Evolutionary conservation across 345 rosid genomes (phyloP).

Genomic region (Draba incana): DNA sequence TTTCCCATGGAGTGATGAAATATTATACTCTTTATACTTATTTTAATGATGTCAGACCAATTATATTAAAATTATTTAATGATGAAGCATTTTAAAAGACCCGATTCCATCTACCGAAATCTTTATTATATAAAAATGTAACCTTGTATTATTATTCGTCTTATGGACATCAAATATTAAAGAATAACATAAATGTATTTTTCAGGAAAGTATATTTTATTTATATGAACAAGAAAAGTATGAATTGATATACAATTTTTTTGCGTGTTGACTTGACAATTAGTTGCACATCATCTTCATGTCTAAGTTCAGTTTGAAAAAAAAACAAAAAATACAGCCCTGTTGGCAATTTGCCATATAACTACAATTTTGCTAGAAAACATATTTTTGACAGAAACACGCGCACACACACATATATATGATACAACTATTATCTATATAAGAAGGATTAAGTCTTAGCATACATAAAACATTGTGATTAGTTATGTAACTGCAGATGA

Average conservation of each 20-base stretch:
- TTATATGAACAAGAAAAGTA: constrained; percentile 1
- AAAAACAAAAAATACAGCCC: constrained; percentile 2
- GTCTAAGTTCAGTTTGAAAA: constrained; percentile 13
- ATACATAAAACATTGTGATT: too few species aligned
- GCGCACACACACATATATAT: too few species aligned
- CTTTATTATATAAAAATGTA: background rate
- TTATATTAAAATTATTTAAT: background rate
- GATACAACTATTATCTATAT: too few species aligned
- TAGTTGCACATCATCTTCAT: constrained; percentile 21
- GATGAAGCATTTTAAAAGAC: constrained; percentile 5
- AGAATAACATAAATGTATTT: background rate
- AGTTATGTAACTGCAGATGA: too few species aligned
- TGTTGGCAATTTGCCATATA: constrained; percentile 31
- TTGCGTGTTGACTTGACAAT: constrained; percentile 31
- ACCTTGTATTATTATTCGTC: constrained; percentile 1
- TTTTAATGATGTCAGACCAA: background rate
- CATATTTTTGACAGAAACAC: too few species aligned
- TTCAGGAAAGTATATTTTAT: background rate
- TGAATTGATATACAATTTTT: background rate
- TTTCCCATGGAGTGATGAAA: background rate
- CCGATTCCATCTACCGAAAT: constrained; percentile 20
- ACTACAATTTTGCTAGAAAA: constrained; percentile 3
- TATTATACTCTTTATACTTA: background rate
- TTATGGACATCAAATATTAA: background rate
- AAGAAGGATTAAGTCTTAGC: too few species aligned